Conservation (phyloP, 768 basidiomycete genomes). For the Boletus pseudo-olivaceus region DNA sequence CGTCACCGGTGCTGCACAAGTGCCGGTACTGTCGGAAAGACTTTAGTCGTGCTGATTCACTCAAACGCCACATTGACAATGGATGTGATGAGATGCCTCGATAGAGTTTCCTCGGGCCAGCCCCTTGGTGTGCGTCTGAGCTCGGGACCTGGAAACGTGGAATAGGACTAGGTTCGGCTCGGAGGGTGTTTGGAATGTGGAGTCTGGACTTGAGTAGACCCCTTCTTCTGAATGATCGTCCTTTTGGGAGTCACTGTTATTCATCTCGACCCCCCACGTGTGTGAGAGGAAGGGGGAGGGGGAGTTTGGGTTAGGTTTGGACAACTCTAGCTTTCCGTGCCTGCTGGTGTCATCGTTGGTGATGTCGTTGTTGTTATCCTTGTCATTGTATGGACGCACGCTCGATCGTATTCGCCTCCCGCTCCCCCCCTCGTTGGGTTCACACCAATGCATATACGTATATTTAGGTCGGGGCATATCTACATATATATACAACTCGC, state of each 20-base stretch:
- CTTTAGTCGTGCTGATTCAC: conserved; percentile 75
- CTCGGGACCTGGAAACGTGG: conserved; percentile 16
- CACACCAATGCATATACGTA: conserved; percentile 4
- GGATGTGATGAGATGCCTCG: conserved; percentile 66
- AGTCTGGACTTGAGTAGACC: conserved; percentile 9
- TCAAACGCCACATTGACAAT: conserved; percentile 80
- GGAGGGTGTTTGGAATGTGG: conserved; percentile 10
- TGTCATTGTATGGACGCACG: conserved; percentile 1
- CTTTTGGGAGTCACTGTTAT: conserved; percentile 13
- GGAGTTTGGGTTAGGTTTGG: conserved; percentile 1
- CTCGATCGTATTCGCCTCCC: conserved; percentile 4
- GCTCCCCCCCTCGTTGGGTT: not conserved
- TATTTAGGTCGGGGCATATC: conserved; percentile 15
- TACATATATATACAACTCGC: conserved; percentile 10
- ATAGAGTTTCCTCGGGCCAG: conserved; percentile 20
- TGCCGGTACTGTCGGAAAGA: conserved; percentile 75
- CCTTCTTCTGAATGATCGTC: conserved; percentile 12
- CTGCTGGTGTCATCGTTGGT: not conserved
- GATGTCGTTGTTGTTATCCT: not conserved
- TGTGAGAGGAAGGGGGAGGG: not conserved
- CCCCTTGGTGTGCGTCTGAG: conserved; percentile 1
- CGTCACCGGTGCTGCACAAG: conserved; percentile 60
- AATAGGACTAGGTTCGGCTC: conserved; percentile 9
- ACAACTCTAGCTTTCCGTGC: not conserved
- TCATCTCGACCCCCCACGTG: conserved; percentile 11